Conservation (phyloP, 768 basidiomycete species). For the Tulasnella sp. region DNA sequence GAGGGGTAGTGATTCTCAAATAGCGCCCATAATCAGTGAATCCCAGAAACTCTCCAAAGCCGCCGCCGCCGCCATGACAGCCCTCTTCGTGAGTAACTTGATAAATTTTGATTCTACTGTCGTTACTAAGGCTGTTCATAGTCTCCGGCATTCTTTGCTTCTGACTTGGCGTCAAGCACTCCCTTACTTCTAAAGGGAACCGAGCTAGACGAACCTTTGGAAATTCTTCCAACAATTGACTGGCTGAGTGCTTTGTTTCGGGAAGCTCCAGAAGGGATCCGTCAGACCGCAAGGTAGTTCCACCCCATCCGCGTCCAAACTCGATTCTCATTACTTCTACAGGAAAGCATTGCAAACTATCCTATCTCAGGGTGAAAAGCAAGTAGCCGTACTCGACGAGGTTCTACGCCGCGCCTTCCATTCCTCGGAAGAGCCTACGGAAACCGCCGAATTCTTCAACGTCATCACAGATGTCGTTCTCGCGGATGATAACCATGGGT, state of each 20-base stretch:
- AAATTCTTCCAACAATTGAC: conserved; percentile 43
- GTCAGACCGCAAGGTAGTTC: conserved; percentile 45
- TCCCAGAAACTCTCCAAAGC: conserved; percentile 72
- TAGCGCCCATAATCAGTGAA: conserved; percentile 45
- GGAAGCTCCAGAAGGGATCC: conserved; percentile 37
- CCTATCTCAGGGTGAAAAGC: conserved; percentile 44
- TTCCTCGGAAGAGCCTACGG: conserved; percentile 39
- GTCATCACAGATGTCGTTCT: conserved; percentile 61
- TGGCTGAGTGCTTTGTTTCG: conserved; percentile 53
- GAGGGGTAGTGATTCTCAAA: conserved; percentile 14
- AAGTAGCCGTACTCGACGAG: conserved; percentile 48
- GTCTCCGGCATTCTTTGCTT: conserved; percentile 69
- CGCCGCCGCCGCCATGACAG: conserved; percentile 76
- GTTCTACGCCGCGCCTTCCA: conserved; percentile 61
- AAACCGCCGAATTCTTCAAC: conserved; percentile 61
- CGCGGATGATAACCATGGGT: conserved; percentile 41
- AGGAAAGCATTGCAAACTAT: conserved; percentile 72
- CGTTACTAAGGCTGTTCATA: conserved; percentile 23
- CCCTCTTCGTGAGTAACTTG: conserved; percentile 60
- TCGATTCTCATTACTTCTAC: background rate
- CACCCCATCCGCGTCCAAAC: too few relatives aligned
- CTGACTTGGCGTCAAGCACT: conserved; percentile 45
- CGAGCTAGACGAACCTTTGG: conserved; percentile 34
- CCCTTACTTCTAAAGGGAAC: conserved; percentile 25
- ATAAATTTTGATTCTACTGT: background rate